Base-by-base conservation (phyloP, 169 alveolate genomes). In the Theileria parva region DNA sequence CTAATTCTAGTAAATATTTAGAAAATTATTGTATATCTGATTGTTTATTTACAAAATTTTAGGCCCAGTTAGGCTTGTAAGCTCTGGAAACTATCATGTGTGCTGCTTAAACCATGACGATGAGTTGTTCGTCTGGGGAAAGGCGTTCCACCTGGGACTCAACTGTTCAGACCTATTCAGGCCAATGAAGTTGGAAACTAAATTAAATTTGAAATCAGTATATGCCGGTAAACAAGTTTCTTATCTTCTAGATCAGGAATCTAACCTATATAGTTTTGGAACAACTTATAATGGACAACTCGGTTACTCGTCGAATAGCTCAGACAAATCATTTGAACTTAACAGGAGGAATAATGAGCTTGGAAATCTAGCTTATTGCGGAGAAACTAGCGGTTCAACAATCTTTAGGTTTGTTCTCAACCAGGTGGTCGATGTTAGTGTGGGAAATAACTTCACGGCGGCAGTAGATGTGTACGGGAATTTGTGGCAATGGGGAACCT, bases 71-170 rank as follows among this genome's bases (percentile, higher is more conserved):
- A 30, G 66, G 32, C 34, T 66, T n/a, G 72, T 83, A 12, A 55
- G 80, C 30, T 76, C 59, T 0, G 91, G 87, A 12, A 34, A 34
- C 30, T 53, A 71, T 17, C 91, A 85, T 67, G 79, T 63, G 21
- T 71, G 84, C 61, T 79, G 74, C 6, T 63, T 78, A 4, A 67
- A 48, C 51, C 73, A 39, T 44, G 78, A 55, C 7, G 84, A 80
- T 2, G 73, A 53, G 37, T 77, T 85, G 27, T 23, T 70, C 19
- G 80, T 85, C 57, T 85, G 86, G 86, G 91, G 91, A 27, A 78
- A 68, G 39, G 72, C 78, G 50, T 59, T 51, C 32, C 81, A 85
- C 75, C 73, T 79, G 37, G 71, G 71, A 63, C 71, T 63, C 23
- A 63, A 15, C 71, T 15, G 51, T 3, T 32, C 32, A 4, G 71